These are phyloP conservation scores for Lepiota subincarnata DNA, from an alignment of 768 basidiomycete species.

Conservation along the genomic window DNA sequence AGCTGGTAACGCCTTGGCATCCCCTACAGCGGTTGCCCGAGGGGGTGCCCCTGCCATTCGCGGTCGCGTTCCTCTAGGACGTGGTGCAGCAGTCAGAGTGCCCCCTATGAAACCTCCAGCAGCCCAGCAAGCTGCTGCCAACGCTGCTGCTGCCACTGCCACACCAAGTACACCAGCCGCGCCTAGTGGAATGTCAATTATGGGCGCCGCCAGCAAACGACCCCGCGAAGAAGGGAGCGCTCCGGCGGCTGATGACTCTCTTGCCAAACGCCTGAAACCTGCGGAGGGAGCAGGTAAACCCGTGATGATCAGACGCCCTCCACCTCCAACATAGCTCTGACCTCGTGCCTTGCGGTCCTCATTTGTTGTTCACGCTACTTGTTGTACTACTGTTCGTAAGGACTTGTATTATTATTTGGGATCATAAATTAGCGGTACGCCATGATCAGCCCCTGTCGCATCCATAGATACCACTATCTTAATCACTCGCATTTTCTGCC, in stretches of 20 bases:
- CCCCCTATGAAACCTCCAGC: constrained; percentile 10
- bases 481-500: background rate
- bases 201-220: constrained; percentile 64
- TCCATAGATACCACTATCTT: constrained; percentile 4
- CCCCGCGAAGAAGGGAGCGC: constrained; percentile 50
- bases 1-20: background rate
- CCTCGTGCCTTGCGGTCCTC: constrained; percentile 9
- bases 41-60: constrained; percentile 6
- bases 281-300: constrained; percentile 31
- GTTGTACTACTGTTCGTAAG: constrained; percentile 11
- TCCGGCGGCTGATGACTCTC: constrained; percentile 44
- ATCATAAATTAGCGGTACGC: constrained; percentile 4
- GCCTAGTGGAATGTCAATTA: constrained; percentile 47
- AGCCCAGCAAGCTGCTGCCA: constrained; percentile 13
- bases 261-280: constrained; percentile 66
- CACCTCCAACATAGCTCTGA: constrained; percentile 13
- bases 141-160: constrained; percentile 20
- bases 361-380: constrained; percentile 8
- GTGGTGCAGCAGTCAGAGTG: constrained; percentile 9
- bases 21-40: constrained; percentile 9
- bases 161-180: constrained; percentile 18
- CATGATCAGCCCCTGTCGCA: background rate
- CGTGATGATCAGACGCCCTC: constrained; percentile 17
- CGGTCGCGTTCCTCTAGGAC: constrained; percentile 7
- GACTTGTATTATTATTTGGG: constrained; percentile 8